Base-by-base conservation (phyloP, 345 rosid species). In the Syzygium oleosum region DNA sequence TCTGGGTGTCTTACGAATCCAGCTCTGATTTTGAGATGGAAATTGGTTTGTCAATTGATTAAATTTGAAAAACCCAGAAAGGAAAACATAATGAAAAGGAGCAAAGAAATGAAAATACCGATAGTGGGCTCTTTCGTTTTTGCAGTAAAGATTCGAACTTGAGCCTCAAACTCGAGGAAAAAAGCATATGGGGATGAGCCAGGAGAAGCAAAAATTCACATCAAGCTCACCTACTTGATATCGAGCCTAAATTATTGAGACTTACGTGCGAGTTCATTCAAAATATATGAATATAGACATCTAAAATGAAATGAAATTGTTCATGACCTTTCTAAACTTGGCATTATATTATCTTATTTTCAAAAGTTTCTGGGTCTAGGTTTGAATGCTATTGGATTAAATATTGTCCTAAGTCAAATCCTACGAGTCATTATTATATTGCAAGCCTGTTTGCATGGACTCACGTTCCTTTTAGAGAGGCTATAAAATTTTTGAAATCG, bases 11-110 rank as follows among this genome's bases (percentile, higher is more conserved):
- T 65, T 86, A 49, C 83, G 83, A 73, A 73, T 73, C 83, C 46
- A 86, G 89, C 89, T 89, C 91, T 91, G 90, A 92, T 85, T 92
- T 91, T 91, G 90, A 92, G 89, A 90, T 51, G 85, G 85, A 68
- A 38, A 16, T 68, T 68, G 43, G 79, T 34, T 84, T 46, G 27
- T 38, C 14, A 22, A 73, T 38, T 73, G 38, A 38, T 38, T 73
- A 51, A 84, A 49, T 21, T 54, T 13, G 46, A 46, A 15, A 55
- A 17, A 41, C n/a, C 86, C 29, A 41, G 49, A 38, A 52, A 49
- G 23, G 77, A 13, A 56, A 85, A 38, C 49, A 38, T 17, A 9
- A 19, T 9, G 80, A 19, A 73, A 73, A 73, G 11, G 25, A 38
- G 25, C 43, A 19, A 61, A 21, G 83, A 34, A 34, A 3, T 6